These are phyloP conservation scores for Pseudocercospora cruenta DNA, from an alignment of 2,329 filamentous ascomycete species.

Conservation along the genomic window DNA sequence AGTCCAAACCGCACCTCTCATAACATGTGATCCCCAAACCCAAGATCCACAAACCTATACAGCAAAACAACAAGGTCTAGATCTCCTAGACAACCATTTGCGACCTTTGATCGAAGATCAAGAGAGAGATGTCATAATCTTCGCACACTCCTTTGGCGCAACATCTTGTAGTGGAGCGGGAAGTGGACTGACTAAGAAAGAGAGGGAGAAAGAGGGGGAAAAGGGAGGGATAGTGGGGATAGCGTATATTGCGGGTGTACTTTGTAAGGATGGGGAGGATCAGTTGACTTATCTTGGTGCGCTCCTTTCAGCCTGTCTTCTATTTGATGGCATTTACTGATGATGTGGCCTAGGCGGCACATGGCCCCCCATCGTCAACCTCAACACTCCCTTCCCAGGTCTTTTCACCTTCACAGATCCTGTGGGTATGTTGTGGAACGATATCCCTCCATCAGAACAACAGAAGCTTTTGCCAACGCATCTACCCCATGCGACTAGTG, in stretches of 20 bases:
- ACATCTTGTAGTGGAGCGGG: constrained; percentile 19
- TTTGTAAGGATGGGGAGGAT: constrained; percentile 13
- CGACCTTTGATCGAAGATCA: constrained; percentile 7
- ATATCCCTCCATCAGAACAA: constrained; percentile 14
- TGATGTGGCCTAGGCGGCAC: too few relatives aligned
- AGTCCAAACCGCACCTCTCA: constrained; percentile 8
- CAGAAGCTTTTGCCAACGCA: constrained; percentile 13
- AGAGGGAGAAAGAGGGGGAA: constrained; percentile 10
- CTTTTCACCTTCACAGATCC: constrained; percentile 17
- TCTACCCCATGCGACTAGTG: constrained; percentile 14
- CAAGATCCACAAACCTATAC: constrained; percentile 4
- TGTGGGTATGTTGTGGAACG: constrained; percentile 19
- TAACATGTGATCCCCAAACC: constrained; percentile 9
- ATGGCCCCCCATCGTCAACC: constrained; percentile 2
- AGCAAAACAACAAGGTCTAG: constrained; percentile 5
- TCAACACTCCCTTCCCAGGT: constrained; percentile 12
- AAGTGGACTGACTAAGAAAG: constrained; percentile 8
- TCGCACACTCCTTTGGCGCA: constrained; percentile 16
- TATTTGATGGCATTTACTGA: too few relatives aligned
- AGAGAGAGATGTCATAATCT: constrained; percentile 13
- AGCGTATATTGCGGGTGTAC: constrained; percentile 14
- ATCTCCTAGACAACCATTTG: constrained; percentile 8
- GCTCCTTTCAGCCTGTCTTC: not conserved
- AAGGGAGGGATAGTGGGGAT: constrained; percentile 21
- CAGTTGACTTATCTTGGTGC: constrained; percentile 17